Base-by-base conservation (phyloP, 163 green algal species). In the Scenedesmus sp. region DNA sequence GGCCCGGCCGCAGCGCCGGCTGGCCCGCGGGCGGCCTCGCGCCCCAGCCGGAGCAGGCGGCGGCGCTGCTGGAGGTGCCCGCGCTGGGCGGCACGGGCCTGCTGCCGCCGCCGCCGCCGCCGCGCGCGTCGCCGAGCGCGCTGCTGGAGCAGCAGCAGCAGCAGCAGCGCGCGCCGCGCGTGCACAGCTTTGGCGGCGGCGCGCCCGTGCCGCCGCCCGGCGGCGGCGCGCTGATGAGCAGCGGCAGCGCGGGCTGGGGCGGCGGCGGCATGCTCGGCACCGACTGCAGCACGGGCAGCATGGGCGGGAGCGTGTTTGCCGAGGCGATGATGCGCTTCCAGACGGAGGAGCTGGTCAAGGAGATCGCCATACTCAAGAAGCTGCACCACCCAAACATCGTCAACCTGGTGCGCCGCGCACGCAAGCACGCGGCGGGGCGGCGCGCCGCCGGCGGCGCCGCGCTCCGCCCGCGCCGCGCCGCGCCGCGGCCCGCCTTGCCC, bases 361-460 rank as follows among this genome's bases (percentile, higher is more conserved):
- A 94, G 79, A 90, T 94, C 9, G 84, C 86, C 39, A 89, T 97
- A 64, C 90, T 97, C 81, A 89, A 90, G 51, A 81, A 85, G 22
- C 85, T 97, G 71, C 47, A 82, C 29, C 93, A 97, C 75, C 87
- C 87, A 42, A 96, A 96, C 78, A 87, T 97, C 20, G 87, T 96
- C 14, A 84, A 84, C 18, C 81, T 95, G n/a, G 83, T 87, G 26
- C n/a, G n/a, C n/a, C n/a, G n/a, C n/a, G n/a, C n/a, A n/a, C n/a
- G n/a, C n/a, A n/a, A n/a, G n/a, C n/a, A n/a, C n/a, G n/a, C n/a
- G n/a, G n/a, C n/a, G n/a, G n/a, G n/a, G n/a, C n/a, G n/a, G n/a
- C n/a, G n/a, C n/a, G n/a, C n/a, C n/a, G n/a, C n/a, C n/a, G n/a
- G n/a, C n/a, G n/a, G n/a, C n/a, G n/a, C n/a, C n/a, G n/a, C n/a